Percentiles rank a stretch among this genome's conserved stretches.
phyloP scores from a whole-genome alignment of 768 basidiomycete genomes.

The Lanmaoa rubissima region DNA sequence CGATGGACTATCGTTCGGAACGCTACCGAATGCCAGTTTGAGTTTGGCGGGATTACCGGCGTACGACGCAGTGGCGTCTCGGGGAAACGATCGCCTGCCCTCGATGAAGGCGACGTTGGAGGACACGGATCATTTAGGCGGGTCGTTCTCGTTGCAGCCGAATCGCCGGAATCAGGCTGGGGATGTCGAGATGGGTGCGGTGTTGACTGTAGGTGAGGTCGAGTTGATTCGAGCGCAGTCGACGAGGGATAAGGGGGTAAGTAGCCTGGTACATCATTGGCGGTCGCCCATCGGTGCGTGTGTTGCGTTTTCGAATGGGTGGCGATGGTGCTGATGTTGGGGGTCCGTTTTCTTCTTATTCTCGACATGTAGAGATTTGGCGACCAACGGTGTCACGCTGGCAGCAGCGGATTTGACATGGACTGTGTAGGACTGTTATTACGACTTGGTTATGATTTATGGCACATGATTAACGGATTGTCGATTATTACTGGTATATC shows the following conservation, averaged over 20 bases:
- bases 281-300: slow-evolving; percentile 66
- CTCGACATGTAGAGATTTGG: slow-evolving; percentile 10
- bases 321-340: not conserved
- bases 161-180: slow-evolving; percentile 27
- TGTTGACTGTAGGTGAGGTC: slow-evolving; percentile 37
- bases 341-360: too few species aligned
- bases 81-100: not conserved
- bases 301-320: not conserved
- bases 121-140: slow-evolving; percentile 11
- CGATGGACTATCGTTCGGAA: not conserved
- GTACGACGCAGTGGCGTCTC: slow-evolving; percentile 34
- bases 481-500: too few species aligned
- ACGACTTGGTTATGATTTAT: not conserved
- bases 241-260: slow-evolving; percentile 30
- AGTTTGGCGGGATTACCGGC: slow-evolving; percentile 10
- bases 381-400: slow-evolving; percentile 4
- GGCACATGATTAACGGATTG: not conserved
- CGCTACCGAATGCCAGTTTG: not conserved
- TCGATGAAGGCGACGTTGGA: slow-evolving; percentile 35
- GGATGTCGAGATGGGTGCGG: slow-evolving; percentile 19
- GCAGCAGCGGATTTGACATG: not conserved
- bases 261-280: slow-evolving; percentile 61
- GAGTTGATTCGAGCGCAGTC: slow-evolving; percentile 45
- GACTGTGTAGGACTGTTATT: not conserved
- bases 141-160: slow-evolving; percentile 19